Evolutionary conservation across 805 yeast genomes (phyloP), one percentile per base, ranked within the genome.

Genomic region (Saturnispora zaruensis): DNA sequence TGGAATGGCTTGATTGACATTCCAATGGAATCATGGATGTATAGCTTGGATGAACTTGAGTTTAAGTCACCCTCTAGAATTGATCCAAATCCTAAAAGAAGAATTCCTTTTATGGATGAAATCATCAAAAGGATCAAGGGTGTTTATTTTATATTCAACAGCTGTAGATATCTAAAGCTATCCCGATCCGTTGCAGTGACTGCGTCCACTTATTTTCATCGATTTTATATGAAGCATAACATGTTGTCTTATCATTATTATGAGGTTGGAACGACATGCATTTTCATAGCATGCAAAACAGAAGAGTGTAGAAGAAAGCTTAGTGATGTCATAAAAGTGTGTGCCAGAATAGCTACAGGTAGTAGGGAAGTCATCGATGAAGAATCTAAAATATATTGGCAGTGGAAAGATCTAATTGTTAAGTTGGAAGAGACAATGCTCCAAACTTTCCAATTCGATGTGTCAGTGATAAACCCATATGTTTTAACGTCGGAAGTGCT

Each of bases 241-340:
- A 55, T 76, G 45, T 61, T 63, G 37, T 59, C 65, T 41, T 65
- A 65, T 53, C 81, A 76, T 51, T 71, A 72, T 46, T 78, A 72
- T 53, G 79, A 78, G 51, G 65, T 73, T 6, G 81, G 73, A 0
- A 79, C 77, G 1, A 70, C 79, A 2, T 62, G 75, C 28, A 55
- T 78, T 16, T 78, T 78, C 55, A 61, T 78, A 24, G 81, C 81
- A 4, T 68, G 77, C 48, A 78, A 78, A 52, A 70, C 76, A 6
- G 80, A 77, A 48, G 83, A 78, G 50, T 68, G 77, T 28, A 68
- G 73, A 32, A 66, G 82, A 26, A 61, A 71, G 36, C 59, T 78
- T 26, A 60, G 71, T 38, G 81, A 77, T 48, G 68, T 78, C 4
- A 77, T 76, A 20, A 66, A 69, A n/a, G 68, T 70, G 5, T 73